phyloP scores from a whole-genome alignment of 352 stramenopile genomes.

The Globisporangium iwayamae region DNA sequence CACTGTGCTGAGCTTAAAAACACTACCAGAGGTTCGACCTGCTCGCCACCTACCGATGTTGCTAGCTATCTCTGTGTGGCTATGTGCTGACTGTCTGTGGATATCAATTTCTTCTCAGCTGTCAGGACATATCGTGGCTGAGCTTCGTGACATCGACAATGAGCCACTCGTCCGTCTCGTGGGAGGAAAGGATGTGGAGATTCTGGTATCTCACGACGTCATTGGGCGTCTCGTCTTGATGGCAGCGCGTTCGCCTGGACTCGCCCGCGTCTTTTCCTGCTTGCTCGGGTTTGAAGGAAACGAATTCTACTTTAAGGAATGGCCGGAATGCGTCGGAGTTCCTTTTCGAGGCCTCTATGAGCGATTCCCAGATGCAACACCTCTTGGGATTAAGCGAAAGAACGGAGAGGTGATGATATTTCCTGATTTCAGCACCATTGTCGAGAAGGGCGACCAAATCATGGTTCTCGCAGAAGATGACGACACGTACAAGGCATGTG shows the following conservation, averaged over 20 bases:
- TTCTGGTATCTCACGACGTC: conserved; percentile 86
- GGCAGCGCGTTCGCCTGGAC: conserved; percentile 73
- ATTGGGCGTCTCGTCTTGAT: conserved; percentile 87
- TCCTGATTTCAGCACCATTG: conserved; percentile 26
- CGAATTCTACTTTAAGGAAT: conserved; percentile 89
- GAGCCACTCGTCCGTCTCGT: conserved; percentile 75
- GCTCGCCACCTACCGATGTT: too few species aligned
- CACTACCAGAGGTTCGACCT: conserved; percentile 40
- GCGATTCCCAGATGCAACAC: conserved; percentile 78
- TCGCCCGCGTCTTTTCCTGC: conserved; percentile 63
- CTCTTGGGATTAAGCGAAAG: conserved; percentile 68
- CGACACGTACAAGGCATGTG: conserved; percentile 78
- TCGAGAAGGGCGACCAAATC: conserved; percentile 63
- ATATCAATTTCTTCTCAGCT: conserved; percentile 23
- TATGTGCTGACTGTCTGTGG: neutral
- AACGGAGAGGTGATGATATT: conserved; percentile 62
- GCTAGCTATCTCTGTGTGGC: neutral
- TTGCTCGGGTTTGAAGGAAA: conserved; percentile 86
- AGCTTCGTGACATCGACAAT: conserved; percentile 88
- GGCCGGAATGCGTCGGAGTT: conserved; percentile 71
- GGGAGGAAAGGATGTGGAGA: conserved; percentile 74
- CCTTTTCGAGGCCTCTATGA: conserved; percentile 62
- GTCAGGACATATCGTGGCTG: conserved; percentile 78
- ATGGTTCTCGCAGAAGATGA: conserved; percentile 87
- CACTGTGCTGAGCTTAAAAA: conserved; percentile 80